Evolutionary conservation across 2,329 filamentous ascomycete species (phyloP).

Genomic region (Xylariales sp.): DNA sequence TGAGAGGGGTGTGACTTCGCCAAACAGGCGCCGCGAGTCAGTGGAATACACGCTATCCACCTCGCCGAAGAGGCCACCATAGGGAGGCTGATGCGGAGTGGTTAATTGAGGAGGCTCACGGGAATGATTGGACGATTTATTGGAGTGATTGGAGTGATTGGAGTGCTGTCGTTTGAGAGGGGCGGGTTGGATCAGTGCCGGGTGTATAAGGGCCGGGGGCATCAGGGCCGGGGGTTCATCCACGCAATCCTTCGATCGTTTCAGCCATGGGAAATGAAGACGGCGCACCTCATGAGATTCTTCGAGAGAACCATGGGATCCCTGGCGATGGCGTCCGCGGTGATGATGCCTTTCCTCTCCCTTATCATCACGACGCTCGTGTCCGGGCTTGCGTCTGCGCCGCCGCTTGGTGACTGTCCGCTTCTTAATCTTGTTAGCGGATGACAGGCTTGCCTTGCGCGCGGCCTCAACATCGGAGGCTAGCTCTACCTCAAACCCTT

Average conservation of each 20-base stretch:
- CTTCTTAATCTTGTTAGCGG: conserved; percentile 52
- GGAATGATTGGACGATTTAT: conserved; percentile 38
- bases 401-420: conserved; percentile 52
- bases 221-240: conserved; percentile 38
- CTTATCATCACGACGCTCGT: conserved; percentile 44
- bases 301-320: conserved; percentile 42
- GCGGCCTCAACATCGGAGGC: conserved; percentile 50
- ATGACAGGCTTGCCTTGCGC: conserved; percentile 48
- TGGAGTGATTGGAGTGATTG: conserved; percentile 31
- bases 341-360: conserved; percentile 35
- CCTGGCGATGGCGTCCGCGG: conserved; percentile 32
- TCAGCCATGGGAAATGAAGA: conserved; percentile 44
- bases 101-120: conserved; percentile 40
- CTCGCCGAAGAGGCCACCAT: conserved; percentile 48
- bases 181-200: conserved; percentile 38
- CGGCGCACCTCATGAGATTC: conserved; percentile 39
- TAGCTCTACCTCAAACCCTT: conserved; percentile 49
- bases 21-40: conserved; percentile 47
- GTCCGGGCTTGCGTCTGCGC: conserved; percentile 47
- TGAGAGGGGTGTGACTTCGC: conserved; percentile 46
- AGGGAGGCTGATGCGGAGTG: conserved; percentile 43
- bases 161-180: conserved; percentile 43
- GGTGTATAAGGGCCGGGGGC: conserved; percentile 36
- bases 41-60: conserved; percentile 47
- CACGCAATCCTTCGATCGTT: conserved; percentile 42